Percentiles rank a stretch among this genome's conserved stretches.
Conservation (phyloP, 192 early-diverging fungal genomes). For the Linnemannia elongata region DNA sequence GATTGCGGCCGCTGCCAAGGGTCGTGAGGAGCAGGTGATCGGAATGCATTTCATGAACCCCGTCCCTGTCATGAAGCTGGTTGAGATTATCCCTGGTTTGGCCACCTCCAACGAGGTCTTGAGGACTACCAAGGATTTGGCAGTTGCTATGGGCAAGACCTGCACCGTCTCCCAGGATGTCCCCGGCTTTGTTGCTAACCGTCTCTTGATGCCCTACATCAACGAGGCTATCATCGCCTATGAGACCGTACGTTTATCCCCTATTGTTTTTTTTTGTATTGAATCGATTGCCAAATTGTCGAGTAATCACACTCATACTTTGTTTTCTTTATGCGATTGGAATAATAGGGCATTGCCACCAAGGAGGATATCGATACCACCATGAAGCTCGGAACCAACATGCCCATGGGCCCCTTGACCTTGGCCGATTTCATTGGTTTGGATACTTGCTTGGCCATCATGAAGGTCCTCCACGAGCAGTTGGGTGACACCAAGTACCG, state of each 20-base stretch:
- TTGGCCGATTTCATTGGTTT: conserved; percentile 98
- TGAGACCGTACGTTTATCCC: conserved; percentile 72
- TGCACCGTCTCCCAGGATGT: conserved; percentile 89
- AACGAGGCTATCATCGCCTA: conserved; percentile 94
- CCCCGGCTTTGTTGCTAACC: conserved; percentile 98
- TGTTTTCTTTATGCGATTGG: background rate
- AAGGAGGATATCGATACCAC: conserved; percentile 98
- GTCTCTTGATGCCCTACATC: conserved; percentile 99
- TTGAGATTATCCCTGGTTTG: conserved; percentile 96
- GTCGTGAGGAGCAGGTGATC: conserved; percentile 86
- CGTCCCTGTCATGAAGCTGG: conserved; percentile 96
- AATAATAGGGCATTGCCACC: conserved; percentile 81
- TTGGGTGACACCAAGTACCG: conserved; percentile 97
- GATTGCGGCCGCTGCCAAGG: conserved; percentile 92
- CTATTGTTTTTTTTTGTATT: background rate
- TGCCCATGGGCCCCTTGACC: conserved; percentile 97
- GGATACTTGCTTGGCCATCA: conserved; percentile 98
- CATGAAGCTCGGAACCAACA: conserved; percentile 98
- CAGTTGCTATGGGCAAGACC: conserved; percentile 93
- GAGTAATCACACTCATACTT: background rate
- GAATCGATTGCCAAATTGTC: background rate
- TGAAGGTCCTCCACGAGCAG: conserved; percentile 92
- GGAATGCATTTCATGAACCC: conserved; percentile 99
- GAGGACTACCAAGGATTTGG: conserved; percentile 79
- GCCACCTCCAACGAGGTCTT: conserved; percentile 83